phyloP scores from a whole-genome alignment of 768 basidiomycete species.

The Russula earlei region DNA sequence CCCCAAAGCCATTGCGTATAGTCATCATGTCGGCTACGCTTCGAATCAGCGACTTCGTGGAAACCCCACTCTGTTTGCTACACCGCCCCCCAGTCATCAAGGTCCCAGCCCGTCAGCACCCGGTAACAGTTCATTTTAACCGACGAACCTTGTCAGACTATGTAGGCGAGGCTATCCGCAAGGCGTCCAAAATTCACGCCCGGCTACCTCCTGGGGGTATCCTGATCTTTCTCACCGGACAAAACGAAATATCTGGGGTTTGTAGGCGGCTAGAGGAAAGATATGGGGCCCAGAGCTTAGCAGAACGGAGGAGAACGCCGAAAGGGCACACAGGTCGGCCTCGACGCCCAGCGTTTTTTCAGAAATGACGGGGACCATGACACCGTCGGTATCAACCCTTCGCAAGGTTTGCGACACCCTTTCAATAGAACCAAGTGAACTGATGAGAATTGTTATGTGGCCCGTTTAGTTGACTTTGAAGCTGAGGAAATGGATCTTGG shows the following conservation, averaged over 20 bases:
- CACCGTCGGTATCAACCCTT: slow-evolving; percentile 28
- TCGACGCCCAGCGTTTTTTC: slow-evolving; percentile 10
- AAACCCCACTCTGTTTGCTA: slow-evolving; percentile 68
- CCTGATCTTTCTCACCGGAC: slow-evolving; percentile 89
- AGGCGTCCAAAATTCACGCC: slow-evolving; percentile 85
- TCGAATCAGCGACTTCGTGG: slow-evolving; percentile 84
- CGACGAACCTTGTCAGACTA: slow-evolving; percentile 82
- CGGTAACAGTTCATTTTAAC: slow-evolving; percentile 91
- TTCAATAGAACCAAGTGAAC: background rate
- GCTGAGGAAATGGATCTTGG: slow-evolving; percentile 75
- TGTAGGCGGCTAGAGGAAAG: slow-evolving; percentile 72
- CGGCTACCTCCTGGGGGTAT: slow-evolving; percentile 90
- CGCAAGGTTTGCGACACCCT: slow-evolving; percentile 35
- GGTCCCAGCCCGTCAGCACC: slow-evolving; percentile 85
- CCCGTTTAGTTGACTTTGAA: slow-evolving; percentile 55
- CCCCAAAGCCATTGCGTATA: slow-evolving; percentile 66
- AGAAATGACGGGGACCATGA: slow-evolving; percentile 7
- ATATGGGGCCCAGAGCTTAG: slow-evolving; percentile 60
- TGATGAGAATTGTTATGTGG: slow-evolving; percentile 7
- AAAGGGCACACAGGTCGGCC: slow-evolving; percentile 11
- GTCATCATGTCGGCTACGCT: slow-evolving; percentile 99
- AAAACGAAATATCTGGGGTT: slow-evolving; percentile 85
- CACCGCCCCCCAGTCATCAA: slow-evolving; percentile 87
- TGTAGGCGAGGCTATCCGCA: slow-evolving; percentile 81
- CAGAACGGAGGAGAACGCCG: slow-evolving; percentile 38